Evolutionary conservation across 768 basidiomycete genomes (phyloP), one percentile per base, ranked within the genome.

Genomic region (Mrakia gelida): DNA sequence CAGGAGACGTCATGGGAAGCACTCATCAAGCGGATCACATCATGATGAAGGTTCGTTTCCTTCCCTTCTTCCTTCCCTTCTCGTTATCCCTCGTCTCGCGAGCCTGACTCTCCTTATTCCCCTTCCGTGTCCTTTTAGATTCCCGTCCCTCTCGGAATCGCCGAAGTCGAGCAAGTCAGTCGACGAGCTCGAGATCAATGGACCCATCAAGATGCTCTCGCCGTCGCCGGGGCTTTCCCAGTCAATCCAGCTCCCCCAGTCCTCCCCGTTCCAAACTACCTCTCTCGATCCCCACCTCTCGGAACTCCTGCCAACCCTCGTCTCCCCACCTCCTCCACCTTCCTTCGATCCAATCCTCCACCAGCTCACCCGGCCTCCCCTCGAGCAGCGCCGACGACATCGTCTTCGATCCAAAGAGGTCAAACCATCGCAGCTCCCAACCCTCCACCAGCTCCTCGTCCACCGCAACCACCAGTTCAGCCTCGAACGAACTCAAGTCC

Each of bases 41-140:
- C 80, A 89, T 96, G 88, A 92, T 98, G 85, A 98, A 98, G 89
- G 94, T 92, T 79, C 67, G 83, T 75, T 34, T 18, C 4, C 34
- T 21, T 61, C 63, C 38, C 71, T 38, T 76, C 23, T 75, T 3
- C 59, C 41, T 30, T 45, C 76, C 15, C 56, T 38, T 28, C 21
- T 21, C 49, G 18, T 21, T 13, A 10, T 52, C 49, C 3, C 18
- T 52, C 49, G 49, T 21, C 18, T 52, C 49, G 9, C 49, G 16
- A 52, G 11, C 2, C 49, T 49, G 38, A 21, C 38, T 32, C 10
- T 28, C 3, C 21, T 63, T 23, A 3, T 65, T 32, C 9, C 28
- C 9, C 21, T 49, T 38, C 28, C 54, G 5, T 10, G 28, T 5
- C 16, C 38, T 63, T 41, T n/a, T 77, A 95, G 94, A 94, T 98